A percentile compares a stretch with the other conserved stretches of the same genome.
These are phyloP conservation scores for Blastobotrys buckinghamii DNA, from an alignment of 1,139 yeast species.

Conservation along the genomic window DNA sequence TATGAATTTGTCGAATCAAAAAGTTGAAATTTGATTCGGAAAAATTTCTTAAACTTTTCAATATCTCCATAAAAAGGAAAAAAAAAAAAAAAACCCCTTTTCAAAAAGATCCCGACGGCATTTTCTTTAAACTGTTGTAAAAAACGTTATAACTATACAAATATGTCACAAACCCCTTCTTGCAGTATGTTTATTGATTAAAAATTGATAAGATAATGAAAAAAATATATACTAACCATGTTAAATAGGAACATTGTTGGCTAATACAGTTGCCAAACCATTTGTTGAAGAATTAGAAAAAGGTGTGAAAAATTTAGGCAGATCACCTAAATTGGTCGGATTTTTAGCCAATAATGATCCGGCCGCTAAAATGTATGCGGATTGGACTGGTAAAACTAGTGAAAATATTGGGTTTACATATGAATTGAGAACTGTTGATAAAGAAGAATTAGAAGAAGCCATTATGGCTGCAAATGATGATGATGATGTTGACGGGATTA, in stretches of 20 bases:
- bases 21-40: background rate
- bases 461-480: conserved; percentile 79
- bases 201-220: no score
- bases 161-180: conserved; percentile 6
- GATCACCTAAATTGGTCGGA: conserved; percentile 76
- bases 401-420: conserved; percentile 79
- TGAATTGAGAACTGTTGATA: conserved; percentile 65
- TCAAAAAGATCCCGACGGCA: conserved; percentile 1
- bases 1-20: no score
- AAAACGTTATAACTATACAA: background rate
- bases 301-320: conserved; percentile 47
- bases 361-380: conserved; percentile 91
- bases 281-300: conserved; percentile 64
- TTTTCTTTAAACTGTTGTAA: background rate
- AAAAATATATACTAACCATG: background rate
- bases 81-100: no score
- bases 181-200: conserved; percentile 10
- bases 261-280: conserved; percentile 80
- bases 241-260: conserved; percentile 64
- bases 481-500: conserved; percentile 76
- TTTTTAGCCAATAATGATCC: conserved; percentile 90
- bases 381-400: conserved; percentile 92
- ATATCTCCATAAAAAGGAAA: no score
- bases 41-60: background rate
- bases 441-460: conserved; percentile 79